Evolutionary conservation across 1,139 yeast genomes (phyloP).

Genomic region (Yamadazyma oceani): DNA sequence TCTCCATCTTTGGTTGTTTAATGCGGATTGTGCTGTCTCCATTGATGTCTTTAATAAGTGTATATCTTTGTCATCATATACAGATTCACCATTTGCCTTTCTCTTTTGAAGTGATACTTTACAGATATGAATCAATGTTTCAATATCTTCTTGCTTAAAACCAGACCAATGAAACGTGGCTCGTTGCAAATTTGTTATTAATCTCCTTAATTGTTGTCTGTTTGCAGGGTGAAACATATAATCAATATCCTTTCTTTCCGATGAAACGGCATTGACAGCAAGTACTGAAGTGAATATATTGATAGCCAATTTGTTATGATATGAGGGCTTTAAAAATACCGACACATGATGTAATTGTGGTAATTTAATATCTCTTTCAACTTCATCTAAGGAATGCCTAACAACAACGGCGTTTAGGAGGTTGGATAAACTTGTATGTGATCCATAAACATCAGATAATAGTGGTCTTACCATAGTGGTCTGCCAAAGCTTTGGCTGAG

Average conservation of each 20-base stretch:
- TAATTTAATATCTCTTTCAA: slow-evolving; percentile 53
- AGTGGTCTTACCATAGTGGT: slow-evolving; percentile 50
- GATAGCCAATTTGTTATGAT: slow-evolving; percentile 57
- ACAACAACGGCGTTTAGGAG: slow-evolving; percentile 50
- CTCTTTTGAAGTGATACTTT: slow-evolving; percentile 43
- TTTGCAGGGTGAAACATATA: slow-evolving; percentile 69
- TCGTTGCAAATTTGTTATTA: slow-evolving; percentile 60
- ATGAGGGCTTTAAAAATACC: slow-evolving; percentile 58
- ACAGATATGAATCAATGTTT: slow-evolving; percentile 50
- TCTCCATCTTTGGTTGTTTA: slow-evolving; percentile 55
- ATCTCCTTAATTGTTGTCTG: slow-evolving; percentile 51
- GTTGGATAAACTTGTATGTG: slow-evolving; percentile 37
- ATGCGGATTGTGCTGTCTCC: slow-evolving; percentile 46
- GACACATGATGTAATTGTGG: slow-evolving; percentile 62
- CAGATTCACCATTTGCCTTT: slow-evolving; percentile 20
- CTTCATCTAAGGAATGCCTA: slow-evolving; percentile 53
- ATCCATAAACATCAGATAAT: slow-evolving; percentile 33
- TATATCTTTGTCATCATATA: slow-evolving; percentile 39
- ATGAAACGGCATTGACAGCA: slow-evolving; percentile 72
- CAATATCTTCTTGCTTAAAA: slow-evolving; percentile 56
- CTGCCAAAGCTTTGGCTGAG: slow-evolving; percentile 49
- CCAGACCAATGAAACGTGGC: slow-evolving; percentile 79
- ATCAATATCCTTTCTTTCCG: slow-evolving; percentile 65
- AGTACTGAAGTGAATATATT: slow-evolving; percentile 65
- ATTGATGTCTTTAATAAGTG: slow-evolving; percentile 41